phyloP scores from a whole-genome alignment of 352 stramenopile species.

The Blastocystis sp. region DNA sequence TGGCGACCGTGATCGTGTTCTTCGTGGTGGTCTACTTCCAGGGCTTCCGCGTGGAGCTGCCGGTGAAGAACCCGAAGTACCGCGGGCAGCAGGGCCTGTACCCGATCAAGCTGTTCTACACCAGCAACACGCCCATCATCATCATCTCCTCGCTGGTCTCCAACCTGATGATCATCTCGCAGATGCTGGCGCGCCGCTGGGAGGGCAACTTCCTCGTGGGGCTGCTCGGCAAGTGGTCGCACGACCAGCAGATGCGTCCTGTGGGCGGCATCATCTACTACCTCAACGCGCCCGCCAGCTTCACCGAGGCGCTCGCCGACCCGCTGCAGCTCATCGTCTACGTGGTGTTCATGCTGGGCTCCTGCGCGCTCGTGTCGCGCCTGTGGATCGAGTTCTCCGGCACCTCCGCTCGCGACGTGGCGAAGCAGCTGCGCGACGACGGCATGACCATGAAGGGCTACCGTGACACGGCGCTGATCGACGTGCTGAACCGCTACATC shows the following conservation, averaged over 20 bases:
- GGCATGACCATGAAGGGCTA: conserved; percentile 97
- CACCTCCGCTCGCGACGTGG: conserved; percentile 91
- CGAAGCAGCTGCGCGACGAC: conserved; percentile 96
- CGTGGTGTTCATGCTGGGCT: conserved; percentile 94
- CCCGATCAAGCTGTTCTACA: conserved; percentile 99
- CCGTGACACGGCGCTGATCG: conserved; percentile 91
- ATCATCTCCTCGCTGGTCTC: conserved; percentile 89
- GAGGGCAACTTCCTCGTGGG: conserved; percentile 94
- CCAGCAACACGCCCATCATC: conserved; percentile 89
- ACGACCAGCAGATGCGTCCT: conserved; percentile 92
- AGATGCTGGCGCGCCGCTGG: conserved; percentile 98
- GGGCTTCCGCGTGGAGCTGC: conserved; percentile 83
- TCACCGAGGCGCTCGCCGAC: conserved; percentile 95
- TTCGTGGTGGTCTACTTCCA: conserved; percentile 99
- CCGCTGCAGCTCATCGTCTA: conserved; percentile 97
- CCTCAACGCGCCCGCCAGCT: conserved; percentile 89
- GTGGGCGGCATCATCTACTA: conserved; percentile 94
- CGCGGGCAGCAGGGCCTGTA: conserved; percentile 96
- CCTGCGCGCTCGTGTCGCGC: conserved; percentile 96
- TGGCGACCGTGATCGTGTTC: conserved; percentile 97
- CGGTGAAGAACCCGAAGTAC: conserved; percentile 97
- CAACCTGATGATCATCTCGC: conserved; percentile 97
- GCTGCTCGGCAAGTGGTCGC: conserved; percentile 94
- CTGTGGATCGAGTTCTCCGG: conserved; percentile 99
- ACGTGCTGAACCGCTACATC: conserved; percentile 98